phyloP scores from a whole-genome alignment of 1,284 basidiomycete genomes.

The Puccinia novopanici region DNA sequence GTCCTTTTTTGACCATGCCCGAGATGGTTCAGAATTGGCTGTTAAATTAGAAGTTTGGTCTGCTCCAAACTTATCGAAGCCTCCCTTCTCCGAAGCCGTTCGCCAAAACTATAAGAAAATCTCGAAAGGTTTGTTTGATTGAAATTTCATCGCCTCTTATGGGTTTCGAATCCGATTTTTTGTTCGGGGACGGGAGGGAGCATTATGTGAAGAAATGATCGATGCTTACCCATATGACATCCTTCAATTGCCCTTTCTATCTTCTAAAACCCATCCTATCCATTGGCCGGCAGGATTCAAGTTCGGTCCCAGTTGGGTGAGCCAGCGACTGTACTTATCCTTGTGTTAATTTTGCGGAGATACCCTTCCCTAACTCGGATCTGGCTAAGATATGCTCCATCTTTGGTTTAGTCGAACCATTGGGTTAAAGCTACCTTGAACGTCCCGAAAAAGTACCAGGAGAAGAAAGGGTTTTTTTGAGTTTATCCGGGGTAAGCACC shows the following conservation, averaged over 20 bases:
- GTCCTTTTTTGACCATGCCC: background rate
- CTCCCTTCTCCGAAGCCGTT: slow-evolving; percentile 79
- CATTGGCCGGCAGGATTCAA: slow-evolving; percentile 12
- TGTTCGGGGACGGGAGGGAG: no score
- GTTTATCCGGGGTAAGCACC: slow-evolving; percentile 82
- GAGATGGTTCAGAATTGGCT: slow-evolving; percentile 45
- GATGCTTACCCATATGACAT: no score
- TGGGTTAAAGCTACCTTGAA: slow-evolving; percentile 85
- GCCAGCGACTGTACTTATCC: background rate
- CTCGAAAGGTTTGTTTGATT: slow-evolving; percentile 60
- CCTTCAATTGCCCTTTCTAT: no score
- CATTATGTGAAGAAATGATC: no score
- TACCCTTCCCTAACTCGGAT: background rate
- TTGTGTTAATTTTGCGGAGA: background rate
- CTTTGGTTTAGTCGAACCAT: slow-evolving; percentile 66
- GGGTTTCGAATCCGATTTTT: background rate
- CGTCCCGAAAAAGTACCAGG: slow-evolving; percentile 74
- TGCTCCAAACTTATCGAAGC: slow-evolving; percentile 77
- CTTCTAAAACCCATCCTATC: no score
- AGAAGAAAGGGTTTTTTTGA: slow-evolving; percentile 90
- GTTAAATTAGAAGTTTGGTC: slow-evolving; percentile 83
- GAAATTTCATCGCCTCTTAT: slow-evolving; percentile 43
- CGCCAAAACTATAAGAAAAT: slow-evolving; percentile 75
- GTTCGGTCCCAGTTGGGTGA: slow-evolving; percentile 48
- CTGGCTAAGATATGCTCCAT: background rate